Conservation (phyloP, 768 basidiomycete species). For the Cantharellus anzutake region DNA sequence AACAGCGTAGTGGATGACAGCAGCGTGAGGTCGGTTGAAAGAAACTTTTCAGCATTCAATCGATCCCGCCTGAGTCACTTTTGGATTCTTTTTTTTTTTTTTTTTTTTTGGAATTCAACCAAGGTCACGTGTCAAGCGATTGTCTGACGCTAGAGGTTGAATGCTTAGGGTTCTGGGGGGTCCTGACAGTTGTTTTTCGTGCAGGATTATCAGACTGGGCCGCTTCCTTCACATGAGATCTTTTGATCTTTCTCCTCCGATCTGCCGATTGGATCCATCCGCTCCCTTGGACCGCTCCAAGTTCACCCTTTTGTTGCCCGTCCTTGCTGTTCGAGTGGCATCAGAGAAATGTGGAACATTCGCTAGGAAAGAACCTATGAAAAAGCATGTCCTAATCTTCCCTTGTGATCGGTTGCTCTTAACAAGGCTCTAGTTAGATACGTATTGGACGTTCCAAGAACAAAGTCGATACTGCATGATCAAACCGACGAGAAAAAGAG, state of each 20-base stretch:
- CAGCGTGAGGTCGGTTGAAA: neutral
- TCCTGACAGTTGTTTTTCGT: neutral
- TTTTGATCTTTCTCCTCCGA: conserved; percentile 23
- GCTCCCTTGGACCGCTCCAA: conserved; percentile 34
- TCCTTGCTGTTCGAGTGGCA: conserved; percentile 49
- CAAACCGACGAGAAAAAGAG: conserved; percentile 30
- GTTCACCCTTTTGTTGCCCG: conserved; percentile 45
- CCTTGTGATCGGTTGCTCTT: neutral
- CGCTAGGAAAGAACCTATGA: conserved; percentile 37
- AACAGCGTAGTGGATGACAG: neutral
- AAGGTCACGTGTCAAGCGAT: too few species aligned
- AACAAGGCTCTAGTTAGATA: conserved; percentile 21
- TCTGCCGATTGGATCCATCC: conserved; percentile 24
- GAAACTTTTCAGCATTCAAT: neutral
- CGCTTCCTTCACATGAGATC: neutral
- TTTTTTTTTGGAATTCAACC: neutral
- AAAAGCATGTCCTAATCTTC: conserved; percentile 24
- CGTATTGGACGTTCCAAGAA: conserved; percentile 49
- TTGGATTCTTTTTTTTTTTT: neutral
- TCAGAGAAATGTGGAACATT: conserved; percentile 35
- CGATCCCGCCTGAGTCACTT: neutral
- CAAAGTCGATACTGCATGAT: conserved; percentile 38
- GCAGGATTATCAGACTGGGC: neutral
- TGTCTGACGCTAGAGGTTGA: too few species aligned
- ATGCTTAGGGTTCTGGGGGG: neutral